A percentile compares a stretch with the other conserved stretches of the same genome.
phyloP scores from a whole-genome alignment of 371 early-diverging fungal genomes.

The Blakeslea trispora region DNA sequence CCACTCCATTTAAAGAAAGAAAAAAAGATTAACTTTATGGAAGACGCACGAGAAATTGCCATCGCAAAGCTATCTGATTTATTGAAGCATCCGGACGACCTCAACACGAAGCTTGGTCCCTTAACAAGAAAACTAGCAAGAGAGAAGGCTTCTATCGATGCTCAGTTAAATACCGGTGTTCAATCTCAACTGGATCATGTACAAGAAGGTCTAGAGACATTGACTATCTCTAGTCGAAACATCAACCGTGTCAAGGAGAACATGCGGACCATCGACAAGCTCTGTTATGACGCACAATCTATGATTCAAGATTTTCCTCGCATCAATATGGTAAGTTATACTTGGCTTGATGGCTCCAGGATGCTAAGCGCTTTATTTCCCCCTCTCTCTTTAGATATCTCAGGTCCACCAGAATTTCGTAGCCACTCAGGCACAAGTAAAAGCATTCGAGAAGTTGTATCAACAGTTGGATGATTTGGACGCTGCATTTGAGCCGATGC shows the following conservation, averaged over 20 bases:
- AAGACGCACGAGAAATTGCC: slow-evolving; percentile 56
- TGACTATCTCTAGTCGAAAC: slow-evolving; percentile 67
- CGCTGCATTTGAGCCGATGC: slow-evolving; percentile 73
- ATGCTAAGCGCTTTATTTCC: not conserved
- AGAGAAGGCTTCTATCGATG: slow-evolving; percentile 93
- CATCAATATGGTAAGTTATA: slow-evolving; percentile 73
- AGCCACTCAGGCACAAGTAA: slow-evolving; percentile 80
- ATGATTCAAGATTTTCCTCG: slow-evolving; percentile 85
- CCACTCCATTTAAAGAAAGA: too few relatives aligned
- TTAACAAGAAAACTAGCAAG: slow-evolving; percentile 79
- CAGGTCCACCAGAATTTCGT: slow-evolving; percentile 91
- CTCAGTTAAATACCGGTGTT: slow-evolving; percentile 91
- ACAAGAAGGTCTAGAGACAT: slow-evolving; percentile 82
- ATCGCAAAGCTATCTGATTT: slow-evolving; percentile 58
- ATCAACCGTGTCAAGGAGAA: slow-evolving; percentile 69
- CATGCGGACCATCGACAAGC: slow-evolving; percentile 78
- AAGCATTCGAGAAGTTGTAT: slow-evolving; percentile 84
- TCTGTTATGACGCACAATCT: slow-evolving; percentile 83
- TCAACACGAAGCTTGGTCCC: slow-evolving; percentile 79
- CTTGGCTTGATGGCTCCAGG: not conserved
- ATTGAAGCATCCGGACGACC: slow-evolving; percentile 92
- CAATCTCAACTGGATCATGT: slow-evolving; percentile 92
- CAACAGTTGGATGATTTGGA: slow-evolving; percentile 74
- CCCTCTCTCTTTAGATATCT: slow-evolving; percentile 78
- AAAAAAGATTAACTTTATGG: too few relatives aligned